phyloP scores from a whole-genome alignment of 345 rosid species.

The Citrus mangshanensis region DNA sequence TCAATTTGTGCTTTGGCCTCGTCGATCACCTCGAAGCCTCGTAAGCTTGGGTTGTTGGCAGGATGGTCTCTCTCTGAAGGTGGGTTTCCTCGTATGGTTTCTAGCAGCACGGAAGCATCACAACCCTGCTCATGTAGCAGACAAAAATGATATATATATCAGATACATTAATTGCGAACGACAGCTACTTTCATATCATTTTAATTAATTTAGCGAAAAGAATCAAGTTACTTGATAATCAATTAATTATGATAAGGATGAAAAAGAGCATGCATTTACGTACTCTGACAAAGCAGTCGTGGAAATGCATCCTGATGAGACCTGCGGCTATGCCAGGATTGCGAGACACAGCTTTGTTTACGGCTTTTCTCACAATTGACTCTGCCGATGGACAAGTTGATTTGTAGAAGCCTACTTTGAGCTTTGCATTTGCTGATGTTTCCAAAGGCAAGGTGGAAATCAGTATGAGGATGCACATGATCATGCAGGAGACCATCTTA shows the following conservation, averaged over 20 bases:
- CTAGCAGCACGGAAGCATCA: slow-evolving; percentile 47
- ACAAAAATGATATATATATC: neutral
- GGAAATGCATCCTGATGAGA: slow-evolving; percentile 37
- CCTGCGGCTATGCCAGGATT: slow-evolving; percentile 30
- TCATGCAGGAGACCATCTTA: neutral
- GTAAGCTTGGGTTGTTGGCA: slow-evolving; percentile 36
- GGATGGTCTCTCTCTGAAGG: slow-evolving; percentile 37
- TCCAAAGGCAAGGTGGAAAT: slow-evolving; percentile 6
- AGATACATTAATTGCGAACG: neutral
- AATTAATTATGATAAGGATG: neutral
- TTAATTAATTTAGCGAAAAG: neutral
- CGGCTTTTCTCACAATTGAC: slow-evolving; percentile 22
- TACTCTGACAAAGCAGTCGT: slow-evolving; percentile 40
- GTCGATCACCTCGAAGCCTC: slow-evolving; percentile 49
- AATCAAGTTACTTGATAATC: neutral
- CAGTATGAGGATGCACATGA: neutral
- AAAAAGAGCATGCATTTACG: neutral
- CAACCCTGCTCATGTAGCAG: slow-evolving; percentile 32
- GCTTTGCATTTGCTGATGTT: neutral
- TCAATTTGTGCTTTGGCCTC: slow-evolving; percentile 41
- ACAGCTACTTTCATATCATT: neutral
- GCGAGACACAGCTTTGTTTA: slow-evolving; percentile 15
- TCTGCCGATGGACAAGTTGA: slow-evolving; percentile 24
- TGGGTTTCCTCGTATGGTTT: slow-evolving; percentile 21
- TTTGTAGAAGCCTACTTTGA: slow-evolving; percentile 26